These are phyloP conservation scores for Dactylellina leptospora DNA, from an alignment of 2,329 filamentous ascomycete species.

Conservation along the genomic window DNA sequence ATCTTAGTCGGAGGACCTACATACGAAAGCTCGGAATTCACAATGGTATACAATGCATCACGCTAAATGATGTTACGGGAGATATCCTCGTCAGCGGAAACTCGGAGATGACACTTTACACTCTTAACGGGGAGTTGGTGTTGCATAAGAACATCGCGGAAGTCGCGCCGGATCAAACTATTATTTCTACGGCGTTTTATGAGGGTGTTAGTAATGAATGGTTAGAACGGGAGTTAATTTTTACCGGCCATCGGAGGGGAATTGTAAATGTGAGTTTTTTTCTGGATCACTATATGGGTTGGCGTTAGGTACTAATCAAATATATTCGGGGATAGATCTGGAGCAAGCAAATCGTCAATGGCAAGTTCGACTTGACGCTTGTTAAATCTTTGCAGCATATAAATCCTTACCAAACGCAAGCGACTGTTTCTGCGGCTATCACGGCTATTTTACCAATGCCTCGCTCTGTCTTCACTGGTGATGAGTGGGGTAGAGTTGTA, in stretches of 20 bases:
- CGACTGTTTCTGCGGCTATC: constrained; percentile 72
- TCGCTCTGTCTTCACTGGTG: constrained; percentile 86
- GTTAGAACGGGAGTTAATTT: constrained; percentile 83
- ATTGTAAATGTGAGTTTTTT: constrained; percentile 76
- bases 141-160: constrained; percentile 87
- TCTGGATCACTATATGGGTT: not conserved
- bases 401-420: constrained; percentile 71
- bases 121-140: constrained; percentile 84
- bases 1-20: constrained; percentile 88
- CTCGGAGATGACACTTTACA: constrained; percentile 78
- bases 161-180: constrained; percentile 64
- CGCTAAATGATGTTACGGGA: constrained; percentile 88
- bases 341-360: constrained; percentile 67
- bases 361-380: constrained; percentile 78
- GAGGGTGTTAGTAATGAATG: constrained; percentile 91
- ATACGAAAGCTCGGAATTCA: constrained; percentile 73
- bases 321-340: constrained; percentile 63
- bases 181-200: constrained; percentile 84
- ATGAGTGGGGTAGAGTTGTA: constrained; percentile 90
- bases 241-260: constrained; percentile 86
- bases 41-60: constrained; percentile 71
- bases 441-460: constrained; percentile 87
- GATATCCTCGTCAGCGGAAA: constrained; percentile 87
- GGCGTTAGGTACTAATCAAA: not conserved
- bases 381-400: constrained; percentile 83